Evolutionary conservation across 75 land plant species (phyloP).

Genomic region (Cunninghamia lanceolata): DNA sequence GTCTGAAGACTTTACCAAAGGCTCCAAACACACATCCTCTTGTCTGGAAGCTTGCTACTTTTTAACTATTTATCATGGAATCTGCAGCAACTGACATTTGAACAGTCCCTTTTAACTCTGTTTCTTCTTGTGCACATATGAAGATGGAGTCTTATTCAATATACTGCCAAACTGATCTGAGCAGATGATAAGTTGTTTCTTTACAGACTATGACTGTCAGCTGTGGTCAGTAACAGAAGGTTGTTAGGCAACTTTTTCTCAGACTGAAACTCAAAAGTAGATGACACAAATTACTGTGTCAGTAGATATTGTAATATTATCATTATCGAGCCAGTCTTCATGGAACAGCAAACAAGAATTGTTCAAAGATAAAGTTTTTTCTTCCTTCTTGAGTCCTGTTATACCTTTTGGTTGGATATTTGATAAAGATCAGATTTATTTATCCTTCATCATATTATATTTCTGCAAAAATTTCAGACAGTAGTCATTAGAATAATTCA

Average conservation of each 20-base stretch:
- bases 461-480: background rate
- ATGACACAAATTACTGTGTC: background rate
- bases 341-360: background rate
- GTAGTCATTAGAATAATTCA: background rate
- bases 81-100: no score
- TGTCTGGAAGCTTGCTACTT: no score
- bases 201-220: background rate
- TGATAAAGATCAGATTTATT: background rate
- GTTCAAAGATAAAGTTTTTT: background rate
- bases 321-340: background rate
- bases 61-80: no score
- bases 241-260: background rate
- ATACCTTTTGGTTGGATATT: background rate
- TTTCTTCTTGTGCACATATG: background rate
- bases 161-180: background rate
- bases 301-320: background rate
- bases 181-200: background rate
- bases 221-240: background rate
- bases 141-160: background rate
- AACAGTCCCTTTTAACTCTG: no score
- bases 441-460: background rate
- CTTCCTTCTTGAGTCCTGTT: background rate
- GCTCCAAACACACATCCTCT: no score
- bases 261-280: no score
- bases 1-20: no score